A percentile compares a stretch with the other conserved stretches of the same genome.
phyloP scores from a whole-genome alignment of 345 rosid genomes.

The Populus alba region DNA sequence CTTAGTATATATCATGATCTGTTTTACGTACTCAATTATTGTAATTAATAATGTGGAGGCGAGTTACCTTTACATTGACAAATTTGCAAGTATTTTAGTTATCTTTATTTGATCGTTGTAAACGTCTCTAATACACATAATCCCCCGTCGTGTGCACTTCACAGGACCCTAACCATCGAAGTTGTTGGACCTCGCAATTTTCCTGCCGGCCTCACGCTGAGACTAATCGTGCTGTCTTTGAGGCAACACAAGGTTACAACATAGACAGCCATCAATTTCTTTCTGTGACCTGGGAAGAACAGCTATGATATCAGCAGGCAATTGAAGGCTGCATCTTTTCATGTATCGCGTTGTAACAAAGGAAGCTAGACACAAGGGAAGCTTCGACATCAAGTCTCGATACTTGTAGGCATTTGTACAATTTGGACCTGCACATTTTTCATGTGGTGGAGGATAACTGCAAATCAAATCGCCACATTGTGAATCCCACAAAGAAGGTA shows the following conservation, averaged over 20 bases:
- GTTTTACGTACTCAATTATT: slow-evolving; percentile 9
- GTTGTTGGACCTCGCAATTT: not conserved
- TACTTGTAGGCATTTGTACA: slow-evolving; percentile 28
- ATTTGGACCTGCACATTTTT: slow-evolving; percentile 32
- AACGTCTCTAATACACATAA: not conserved
- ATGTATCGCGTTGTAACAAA: slow-evolving; percentile 29
- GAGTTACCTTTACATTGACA: not conserved
- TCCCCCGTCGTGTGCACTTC: not conserved
- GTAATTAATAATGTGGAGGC: slow-evolving; percentile 21
- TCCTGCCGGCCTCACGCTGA: not conserved
- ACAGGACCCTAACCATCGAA: not conserved
- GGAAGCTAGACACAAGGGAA: slow-evolving; percentile 16
- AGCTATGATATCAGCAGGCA: slow-evolving; percentile 11
- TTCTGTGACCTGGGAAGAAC: not conserved
- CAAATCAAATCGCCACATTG: not conserved
- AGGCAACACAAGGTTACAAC: not conserved
- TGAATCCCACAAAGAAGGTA: not conserved
- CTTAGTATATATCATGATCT: not conserved
- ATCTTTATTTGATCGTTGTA: too few relatives aligned
- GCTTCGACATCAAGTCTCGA: slow-evolving; percentile 23
- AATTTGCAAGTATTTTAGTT: too few relatives aligned
- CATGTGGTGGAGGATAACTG: slow-evolving; percentile 33
- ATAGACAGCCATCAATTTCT: not conserved
- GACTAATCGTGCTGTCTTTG: not conserved
- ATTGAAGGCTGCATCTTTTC: slow-evolving; percentile 11